These are phyloP conservation scores for Trichoderma asperellum DNA, from an alignment of 2,329 filamentous ascomycete genomes.

Conservation along the genomic window DNA sequence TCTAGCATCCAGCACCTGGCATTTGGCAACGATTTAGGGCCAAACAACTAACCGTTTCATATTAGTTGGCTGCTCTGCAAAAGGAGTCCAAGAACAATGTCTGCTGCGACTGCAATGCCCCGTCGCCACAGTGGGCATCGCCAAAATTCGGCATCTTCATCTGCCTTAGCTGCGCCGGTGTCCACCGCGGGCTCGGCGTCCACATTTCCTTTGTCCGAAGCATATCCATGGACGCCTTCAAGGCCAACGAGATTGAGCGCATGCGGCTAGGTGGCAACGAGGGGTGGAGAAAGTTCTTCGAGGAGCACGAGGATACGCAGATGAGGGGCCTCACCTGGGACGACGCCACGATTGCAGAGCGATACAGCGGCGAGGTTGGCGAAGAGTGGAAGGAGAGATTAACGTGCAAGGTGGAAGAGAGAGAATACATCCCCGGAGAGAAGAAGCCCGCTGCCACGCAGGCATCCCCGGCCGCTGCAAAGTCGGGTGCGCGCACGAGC, in stretches of 20 bases:
- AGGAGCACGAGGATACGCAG: conserved; percentile 68
- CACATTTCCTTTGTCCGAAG: conserved; percentile 98
- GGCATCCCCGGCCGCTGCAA: conserved; percentile 43
- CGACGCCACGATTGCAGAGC: conserved; percentile 84
- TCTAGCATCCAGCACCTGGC: not conserved
- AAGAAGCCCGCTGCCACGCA: conserved; percentile 52
- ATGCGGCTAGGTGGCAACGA: conserved; percentile 94
- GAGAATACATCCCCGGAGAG: conserved; percentile 78
- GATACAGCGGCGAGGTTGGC: conserved; percentile 86
- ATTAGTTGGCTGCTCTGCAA: conserved; percentile 83
- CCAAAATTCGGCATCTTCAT: conserved; percentile 99
- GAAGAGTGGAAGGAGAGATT: conserved; percentile 95
- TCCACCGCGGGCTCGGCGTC: conserved; percentile 91
- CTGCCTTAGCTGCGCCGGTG: conserved; percentile 92
- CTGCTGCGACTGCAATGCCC: conserved; percentile 94
- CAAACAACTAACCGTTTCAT: conserved; percentile 28
- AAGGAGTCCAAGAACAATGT: conserved; percentile 85
- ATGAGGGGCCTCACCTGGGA: conserved; percentile 76
- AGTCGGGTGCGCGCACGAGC: conserved; percentile 44
- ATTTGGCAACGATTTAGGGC: not conserved
- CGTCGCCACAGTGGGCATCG: conserved; percentile 95
- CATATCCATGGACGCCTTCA: conserved; percentile 99
- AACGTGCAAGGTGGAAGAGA: conserved; percentile 83
- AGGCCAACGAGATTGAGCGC: conserved; percentile 85
- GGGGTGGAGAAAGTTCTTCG: conserved; percentile 85